Percentiles rank a stretch among this genome's conserved stretches.
These are phyloP conservation scores for Inonotus hispidus DNA, from an alignment of 1,284 basidiomycete species.

Conservation along the genomic window DNA sequence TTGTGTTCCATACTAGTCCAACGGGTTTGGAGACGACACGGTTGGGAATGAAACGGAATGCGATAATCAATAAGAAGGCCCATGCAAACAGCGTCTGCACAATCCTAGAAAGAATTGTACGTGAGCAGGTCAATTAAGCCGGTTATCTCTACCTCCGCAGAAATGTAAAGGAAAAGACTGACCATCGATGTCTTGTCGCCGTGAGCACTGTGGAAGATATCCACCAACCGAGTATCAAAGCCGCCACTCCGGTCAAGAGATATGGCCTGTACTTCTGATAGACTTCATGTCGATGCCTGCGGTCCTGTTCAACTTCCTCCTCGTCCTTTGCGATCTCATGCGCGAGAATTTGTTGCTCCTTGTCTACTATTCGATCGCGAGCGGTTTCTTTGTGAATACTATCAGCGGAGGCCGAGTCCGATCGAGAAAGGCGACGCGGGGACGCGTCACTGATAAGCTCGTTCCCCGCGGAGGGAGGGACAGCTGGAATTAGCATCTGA, in stretches of 20 bases:
- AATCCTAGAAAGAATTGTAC: slow-evolving; percentile 41
- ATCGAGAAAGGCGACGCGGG: neutral
- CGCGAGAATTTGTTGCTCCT: slow-evolving; percentile 23
- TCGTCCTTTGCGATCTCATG: slow-evolving; percentile 20
- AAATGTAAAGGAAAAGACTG: slow-evolving; percentile 22
- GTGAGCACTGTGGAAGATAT: slow-evolving; percentile 62
- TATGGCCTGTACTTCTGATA: slow-evolving; percentile 33
- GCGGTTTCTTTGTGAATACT: slow-evolving; percentile 8
- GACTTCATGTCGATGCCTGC: slow-evolving; percentile 18
- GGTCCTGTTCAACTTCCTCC: slow-evolving; percentile 26
- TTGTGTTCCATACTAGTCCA: slow-evolving; percentile 56
- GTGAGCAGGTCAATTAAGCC: neutral
- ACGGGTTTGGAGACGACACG: slow-evolving; percentile 62
- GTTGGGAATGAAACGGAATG: slow-evolving; percentile 74
- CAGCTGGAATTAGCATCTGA: neutral
- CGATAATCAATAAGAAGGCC: slow-evolving; percentile 71
- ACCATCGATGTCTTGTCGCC: slow-evolving; percentile 72
- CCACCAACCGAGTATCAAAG: slow-evolving; percentile 76
- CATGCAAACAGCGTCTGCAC: slow-evolving; percentile 77
- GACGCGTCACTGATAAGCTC: slow-evolving; percentile 5
- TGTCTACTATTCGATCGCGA: slow-evolving; percentile 12
- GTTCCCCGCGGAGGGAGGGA: neutral
- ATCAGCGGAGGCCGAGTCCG: neutral
- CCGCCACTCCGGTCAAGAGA: slow-evolving; percentile 47
- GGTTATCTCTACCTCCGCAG: slow-evolving; percentile 19